Conservation (phyloP, 805 yeast species). For the Torulaspora gathmanii region DNA sequence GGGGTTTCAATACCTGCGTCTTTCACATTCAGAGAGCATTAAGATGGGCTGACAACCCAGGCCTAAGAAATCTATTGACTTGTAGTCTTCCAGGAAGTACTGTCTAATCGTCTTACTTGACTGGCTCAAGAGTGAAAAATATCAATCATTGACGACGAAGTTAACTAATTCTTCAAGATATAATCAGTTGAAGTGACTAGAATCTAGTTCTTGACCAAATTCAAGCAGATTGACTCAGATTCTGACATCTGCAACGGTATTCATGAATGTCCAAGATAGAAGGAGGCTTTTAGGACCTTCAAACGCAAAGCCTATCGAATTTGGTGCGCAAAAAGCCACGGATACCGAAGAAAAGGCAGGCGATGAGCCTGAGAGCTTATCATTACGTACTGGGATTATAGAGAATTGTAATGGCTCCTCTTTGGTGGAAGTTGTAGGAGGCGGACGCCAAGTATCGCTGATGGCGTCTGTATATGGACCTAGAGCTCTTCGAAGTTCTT, state of each 20-base stretch:
- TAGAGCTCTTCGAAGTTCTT: conserved; percentile 73
- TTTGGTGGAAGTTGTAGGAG: conserved; percentile 58
- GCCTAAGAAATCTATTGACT: no score
- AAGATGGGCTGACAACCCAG: no score
- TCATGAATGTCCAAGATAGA: conserved; percentile 51
- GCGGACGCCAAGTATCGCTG: conserved; percentile 39
- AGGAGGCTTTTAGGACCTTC: conserved; percentile 83
- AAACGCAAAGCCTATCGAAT: conserved; percentile 51
- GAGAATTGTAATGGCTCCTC: conserved; percentile 80
- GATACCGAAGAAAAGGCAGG: conserved; percentile 15
- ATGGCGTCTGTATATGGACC: conserved; percentile 84
- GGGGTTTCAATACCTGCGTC: no score
- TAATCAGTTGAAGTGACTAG: background rate
- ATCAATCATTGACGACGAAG: no score
- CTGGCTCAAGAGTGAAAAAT: no score
- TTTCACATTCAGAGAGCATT: no score
- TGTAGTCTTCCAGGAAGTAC: no score
- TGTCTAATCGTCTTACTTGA: no score
- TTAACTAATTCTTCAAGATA: no score
- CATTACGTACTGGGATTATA: conserved; percentile 60
- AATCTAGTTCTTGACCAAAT: background rate
- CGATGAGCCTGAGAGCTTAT: conserved; percentile 20
- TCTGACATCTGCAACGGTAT: background rate
- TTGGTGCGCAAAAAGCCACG: conserved; percentile 26
- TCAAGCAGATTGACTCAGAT: background rate